Evolutionary conservation across 2,329 filamentous ascomycete genomes (phyloP), one percentile per base, ranked within the genome.

Genomic region (Thielaviopsis musarum): DNA sequence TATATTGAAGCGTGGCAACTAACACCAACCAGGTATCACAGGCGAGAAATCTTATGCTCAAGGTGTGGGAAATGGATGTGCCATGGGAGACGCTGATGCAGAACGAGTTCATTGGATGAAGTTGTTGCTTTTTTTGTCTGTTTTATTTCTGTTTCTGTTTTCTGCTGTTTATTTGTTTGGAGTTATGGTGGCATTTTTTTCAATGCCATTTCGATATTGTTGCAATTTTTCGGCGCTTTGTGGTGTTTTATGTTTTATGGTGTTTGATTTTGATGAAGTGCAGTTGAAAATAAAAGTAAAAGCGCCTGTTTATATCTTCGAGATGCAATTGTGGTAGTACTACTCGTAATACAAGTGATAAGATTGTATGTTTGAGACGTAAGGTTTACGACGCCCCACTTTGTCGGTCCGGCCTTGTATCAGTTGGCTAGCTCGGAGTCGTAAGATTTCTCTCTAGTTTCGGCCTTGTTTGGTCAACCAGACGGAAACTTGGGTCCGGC

Each of bases 51-150:
- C 69, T 89, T 51, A 85, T 90, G 81, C 76, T 87, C 70, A 76
- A 73, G 64, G 81, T 84, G 9, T 89, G 85, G 85, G 75, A 80
- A 63, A 83, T 78, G n/a, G 79, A 78, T 30, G 76, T 76, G 66
- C 77, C 82, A 34, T 88, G 85, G 85, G 84, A 87, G 70, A 79
- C 77, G 38, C 70, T 88, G 60, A 78, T 83, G 6, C 75, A 76
- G 63, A 81, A 80, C 28, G 84, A 87, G 69, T 87, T 87, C 66
- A 81, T 88, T 66, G 84, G 83, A 28, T 85, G 68, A 76, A 26
- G 22, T 12, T 41, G 12, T 38, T 28, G 13, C n/a, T 28, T 19
- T 12, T 17, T 26, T 49, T 22, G 5, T 38, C 22, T 48, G 19
- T 22, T 48, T 48, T 26, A 15, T 56, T 41, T 41, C 19, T 41